Percentiles rank a stretch among this genome's conserved stretches.
Evolutionary conservation across 2,329 filamentous ascomycete species (phyloP).

Genomic region (Hypocreales sp.): DNA sequence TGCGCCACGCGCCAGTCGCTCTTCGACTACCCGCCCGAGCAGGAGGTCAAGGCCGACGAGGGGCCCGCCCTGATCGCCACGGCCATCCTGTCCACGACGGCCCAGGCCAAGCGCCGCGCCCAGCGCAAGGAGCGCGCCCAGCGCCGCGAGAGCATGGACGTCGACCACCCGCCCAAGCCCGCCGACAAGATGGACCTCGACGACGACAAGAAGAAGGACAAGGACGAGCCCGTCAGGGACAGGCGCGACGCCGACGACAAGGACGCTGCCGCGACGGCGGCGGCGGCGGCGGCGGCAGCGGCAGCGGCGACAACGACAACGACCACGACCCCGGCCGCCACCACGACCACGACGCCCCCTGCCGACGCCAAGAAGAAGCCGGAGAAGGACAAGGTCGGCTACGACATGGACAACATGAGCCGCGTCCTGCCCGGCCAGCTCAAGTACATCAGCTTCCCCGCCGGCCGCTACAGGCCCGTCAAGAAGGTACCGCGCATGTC

Average conservation of each 20-base stretch:
- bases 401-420: conserved; percentile 94
- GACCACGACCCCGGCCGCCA: too few relatives aligned
- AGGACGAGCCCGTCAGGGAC: conserved; percentile 30
- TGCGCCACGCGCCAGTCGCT: conserved; percentile 87
- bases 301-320: conserved; percentile 29
- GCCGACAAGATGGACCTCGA: conserved; percentile 84
- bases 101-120: conserved; percentile 87
- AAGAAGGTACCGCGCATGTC: conserved; percentile 46
- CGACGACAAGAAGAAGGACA: conserved; percentile 42
- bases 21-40: conserved; percentile 95
- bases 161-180: conserved; percentile 57
- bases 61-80: conserved; percentile 89
- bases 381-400: conserved; percentile 94
- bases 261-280: conserved; percentile 46
- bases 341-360: neutral
- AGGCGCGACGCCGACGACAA: conserved; percentile 42
- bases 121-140: conserved; percentile 88
- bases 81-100: conserved; percentile 88
- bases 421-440: conserved; percentile 83
- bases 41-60: conserved; percentile 88
- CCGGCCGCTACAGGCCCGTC: conserved; percentile 83
- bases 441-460: conserved; percentile 87
- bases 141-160: conserved; percentile 85
- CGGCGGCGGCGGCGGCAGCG: conserved; percentile 43
- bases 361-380: conserved; percentile 71